Evolutionary conservation across 208 protist species (phyloP).

Genomic region (Acanthamoeba polyphaga): DNA sequence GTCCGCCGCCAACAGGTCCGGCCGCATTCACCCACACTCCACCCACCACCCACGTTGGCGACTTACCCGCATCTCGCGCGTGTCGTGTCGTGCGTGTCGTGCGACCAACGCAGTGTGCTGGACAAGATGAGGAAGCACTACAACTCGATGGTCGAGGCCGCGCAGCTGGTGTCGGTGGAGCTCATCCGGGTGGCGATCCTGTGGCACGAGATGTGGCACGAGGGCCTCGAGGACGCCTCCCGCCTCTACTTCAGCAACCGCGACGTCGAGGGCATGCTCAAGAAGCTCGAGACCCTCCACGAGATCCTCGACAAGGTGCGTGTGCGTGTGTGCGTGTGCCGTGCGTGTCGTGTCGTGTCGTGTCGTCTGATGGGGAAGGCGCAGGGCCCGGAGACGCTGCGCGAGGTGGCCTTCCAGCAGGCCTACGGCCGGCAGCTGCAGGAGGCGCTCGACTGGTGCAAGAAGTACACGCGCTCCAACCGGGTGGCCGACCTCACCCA

Average conservation of each 20-base stretch:
- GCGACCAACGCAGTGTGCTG: background rate
- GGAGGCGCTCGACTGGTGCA: slow-evolving; percentile 90
- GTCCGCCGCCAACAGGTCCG: slow-evolving; percentile 24
- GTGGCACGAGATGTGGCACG: slow-evolving; percentile 97
- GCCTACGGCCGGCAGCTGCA: slow-evolving; percentile 91
- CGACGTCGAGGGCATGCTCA: slow-evolving; percentile 95
- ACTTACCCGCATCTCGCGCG: no score
- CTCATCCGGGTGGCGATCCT: slow-evolving; percentile 99
- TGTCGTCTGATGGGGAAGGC: no score
- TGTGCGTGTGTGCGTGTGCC: background rate
- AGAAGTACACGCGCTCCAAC: slow-evolving; percentile 90
- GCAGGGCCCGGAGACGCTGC: slow-evolving; percentile 92
- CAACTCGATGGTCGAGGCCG: slow-evolving; percentile 92
- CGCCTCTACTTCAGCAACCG: slow-evolving; percentile 95
- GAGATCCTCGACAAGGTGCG: slow-evolving; percentile 91
- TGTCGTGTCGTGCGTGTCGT: no score
- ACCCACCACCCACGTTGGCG: no score
- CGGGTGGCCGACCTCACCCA: slow-evolving; percentile 95
- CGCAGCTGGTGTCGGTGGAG: slow-evolving; percentile 96
- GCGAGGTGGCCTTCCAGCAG: slow-evolving; percentile 97
- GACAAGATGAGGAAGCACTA: slow-evolving; percentile 70
- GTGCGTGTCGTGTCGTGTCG: no score
- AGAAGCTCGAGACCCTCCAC: slow-evolving; percentile 96
- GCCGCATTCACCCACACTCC: no score
- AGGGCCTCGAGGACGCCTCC: slow-evolving; percentile 97